These are phyloP conservation scores for Daldinia decipiens DNA, from an alignment of 495 filamentous ascomycete species.

Conservation along the genomic window DNA sequence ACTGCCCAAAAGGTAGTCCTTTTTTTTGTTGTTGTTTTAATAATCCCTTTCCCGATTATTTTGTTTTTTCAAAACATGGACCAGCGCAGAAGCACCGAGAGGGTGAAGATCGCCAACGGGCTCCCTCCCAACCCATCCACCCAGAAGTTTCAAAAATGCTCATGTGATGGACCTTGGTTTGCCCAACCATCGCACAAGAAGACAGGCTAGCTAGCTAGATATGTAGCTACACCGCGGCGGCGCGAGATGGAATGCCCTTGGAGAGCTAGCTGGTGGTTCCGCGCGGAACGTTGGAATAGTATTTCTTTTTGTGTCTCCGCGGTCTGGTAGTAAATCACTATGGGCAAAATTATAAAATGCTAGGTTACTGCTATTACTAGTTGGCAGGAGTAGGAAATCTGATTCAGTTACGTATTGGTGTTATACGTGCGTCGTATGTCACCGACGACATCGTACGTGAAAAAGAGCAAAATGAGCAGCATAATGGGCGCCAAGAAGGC, in stretches of 20 bases:
- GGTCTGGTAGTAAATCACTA: neutral
- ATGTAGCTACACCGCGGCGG: neutral
- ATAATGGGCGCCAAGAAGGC: neutral
- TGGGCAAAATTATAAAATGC: neutral
- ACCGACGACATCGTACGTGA: neutral
- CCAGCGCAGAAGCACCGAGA: neutral
- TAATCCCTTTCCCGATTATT: neutral
- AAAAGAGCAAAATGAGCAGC: too few relatives aligned
- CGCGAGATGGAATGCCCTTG: neutral
- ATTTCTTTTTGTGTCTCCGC: neutral
- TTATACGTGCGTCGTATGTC: neutral
- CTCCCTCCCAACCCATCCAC: conserved; percentile 6
- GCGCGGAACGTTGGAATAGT: neutral
- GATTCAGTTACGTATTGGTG: neutral
- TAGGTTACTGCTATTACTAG: neutral
- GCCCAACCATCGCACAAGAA: conserved; percentile 4
- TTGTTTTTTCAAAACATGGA: neutral
- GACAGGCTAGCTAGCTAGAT: neutral
- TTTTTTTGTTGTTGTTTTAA: neutral
- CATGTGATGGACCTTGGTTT: neutral
- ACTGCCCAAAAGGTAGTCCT: neutral
- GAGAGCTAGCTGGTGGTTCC: neutral
- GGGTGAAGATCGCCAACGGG: neutral
- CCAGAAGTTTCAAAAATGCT: conserved; percentile 5
- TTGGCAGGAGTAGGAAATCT: neutral